phyloP scores from a whole-genome alignment of 2,329 filamentous ascomycete genomes.

The Alternaria arbusti region DNA sequence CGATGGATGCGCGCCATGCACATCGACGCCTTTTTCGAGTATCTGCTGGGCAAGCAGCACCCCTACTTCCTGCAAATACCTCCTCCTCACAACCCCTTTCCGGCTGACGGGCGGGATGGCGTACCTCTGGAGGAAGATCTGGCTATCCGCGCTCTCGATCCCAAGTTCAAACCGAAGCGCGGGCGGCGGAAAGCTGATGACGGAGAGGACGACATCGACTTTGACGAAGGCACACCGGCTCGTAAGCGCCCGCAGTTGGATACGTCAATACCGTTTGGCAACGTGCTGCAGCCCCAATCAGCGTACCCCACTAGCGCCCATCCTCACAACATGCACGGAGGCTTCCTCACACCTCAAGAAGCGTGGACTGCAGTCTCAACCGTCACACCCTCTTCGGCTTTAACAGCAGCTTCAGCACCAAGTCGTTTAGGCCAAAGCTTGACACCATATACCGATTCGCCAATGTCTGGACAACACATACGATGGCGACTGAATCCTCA shows the following conservation, averaged over 20 bases:
- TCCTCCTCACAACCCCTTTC: slow-evolving; percentile 65
- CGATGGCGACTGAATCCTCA: slow-evolving; percentile 62
- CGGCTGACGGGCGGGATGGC: slow-evolving; percentile 74
- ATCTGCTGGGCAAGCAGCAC: slow-evolving; percentile 77
- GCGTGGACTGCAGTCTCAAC: slow-evolving; percentile 54
- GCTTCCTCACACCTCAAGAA: slow-evolving; percentile 48
- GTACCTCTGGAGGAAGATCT: slow-evolving; percentile 88
- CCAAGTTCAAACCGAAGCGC: slow-evolving; percentile 70
- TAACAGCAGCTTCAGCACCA: slow-evolving; percentile 45
- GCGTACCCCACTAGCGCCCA: slow-evolving; percentile 62
- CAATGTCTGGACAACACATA: slow-evolving; percentile 50
- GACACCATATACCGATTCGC: slow-evolving; percentile 52
- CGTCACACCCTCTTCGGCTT: slow-evolving; percentile 47
- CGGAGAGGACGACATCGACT: slow-evolving; percentile 61
- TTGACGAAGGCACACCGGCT: slow-evolving; percentile 47
- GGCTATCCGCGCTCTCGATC: slow-evolving; percentile 81
- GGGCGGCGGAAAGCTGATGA: slow-evolving; percentile 68
- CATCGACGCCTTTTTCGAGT: slow-evolving; percentile 93
- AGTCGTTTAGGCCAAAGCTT: slow-evolving; percentile 40
- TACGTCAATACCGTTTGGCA: slow-evolving; percentile 53
- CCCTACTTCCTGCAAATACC: slow-evolving; percentile 82
- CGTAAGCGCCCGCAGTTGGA: slow-evolving; percentile 69
- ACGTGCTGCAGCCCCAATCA: slow-evolving; percentile 51
- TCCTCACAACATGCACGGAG: slow-evolving; percentile 59
- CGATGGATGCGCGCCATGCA: slow-evolving; percentile 98